These are phyloP conservation scores for Lachnellula cervina DNA, from an alignment of 2,329 filamentous ascomycete species.

Conservation along the genomic window DNA sequence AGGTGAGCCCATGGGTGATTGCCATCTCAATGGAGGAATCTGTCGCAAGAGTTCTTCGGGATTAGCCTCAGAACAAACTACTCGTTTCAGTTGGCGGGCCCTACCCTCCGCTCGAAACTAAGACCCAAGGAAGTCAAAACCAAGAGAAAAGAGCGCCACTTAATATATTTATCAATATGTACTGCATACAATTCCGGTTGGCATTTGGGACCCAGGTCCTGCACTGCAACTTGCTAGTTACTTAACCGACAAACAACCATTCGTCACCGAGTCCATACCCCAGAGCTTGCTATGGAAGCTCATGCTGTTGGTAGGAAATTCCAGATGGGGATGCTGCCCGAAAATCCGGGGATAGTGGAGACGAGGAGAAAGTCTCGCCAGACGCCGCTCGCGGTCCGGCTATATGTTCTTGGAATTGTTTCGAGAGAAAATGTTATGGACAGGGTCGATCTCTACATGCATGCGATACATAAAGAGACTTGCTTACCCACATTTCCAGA, in stretches of 20 bases:
- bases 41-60: neutral
- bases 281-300: neutral
- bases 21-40: neutral
- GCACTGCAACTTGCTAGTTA: no score
- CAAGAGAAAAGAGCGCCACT: neutral
- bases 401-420: neutral
- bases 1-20: neutral
- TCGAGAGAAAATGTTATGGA: neutral
- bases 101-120: neutral
- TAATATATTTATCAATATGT: neutral
- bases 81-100: neutral
- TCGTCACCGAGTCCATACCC: neutral
- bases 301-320: neutral
- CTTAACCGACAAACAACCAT: neutral
- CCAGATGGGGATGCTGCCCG: conserved; percentile 16
- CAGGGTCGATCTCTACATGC: conserved; percentile 4
- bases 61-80: neutral
- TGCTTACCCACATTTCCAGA: conserved; percentile 8
- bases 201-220: neutral
- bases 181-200: neutral
- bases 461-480: conserved; percentile 19
- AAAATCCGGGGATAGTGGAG: conserved; percentile 19
- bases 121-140: neutral
- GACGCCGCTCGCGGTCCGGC: conserved; percentile 3
- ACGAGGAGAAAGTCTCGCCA: neutral